Base-by-base conservation (phyloP, 306 rosid species). In the Cajanus cajan region DNA sequence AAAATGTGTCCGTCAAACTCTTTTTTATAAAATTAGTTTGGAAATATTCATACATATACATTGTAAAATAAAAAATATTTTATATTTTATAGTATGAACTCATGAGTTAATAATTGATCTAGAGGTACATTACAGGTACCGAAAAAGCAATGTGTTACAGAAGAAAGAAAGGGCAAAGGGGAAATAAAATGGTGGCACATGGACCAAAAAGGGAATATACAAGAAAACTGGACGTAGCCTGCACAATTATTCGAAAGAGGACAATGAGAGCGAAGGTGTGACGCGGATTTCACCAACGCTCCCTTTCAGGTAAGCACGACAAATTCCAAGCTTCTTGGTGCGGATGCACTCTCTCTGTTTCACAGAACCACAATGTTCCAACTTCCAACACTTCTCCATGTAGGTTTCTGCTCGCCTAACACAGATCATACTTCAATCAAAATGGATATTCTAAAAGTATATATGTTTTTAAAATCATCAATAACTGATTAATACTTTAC, bases 301-400 rank as follows among this genome's bases (percentile, higher is more conserved):
- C 80, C 2, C 70, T 82, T 62, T 55, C 86, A 13, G 78, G 69
- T 73, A 69, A 55, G 72, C 50, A 58, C 80, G 70, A 78, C 82
- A 79, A 86, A 82, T 88, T 90, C 92, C 89, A 86, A 88, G 88
- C 80, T 86, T 90, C 89, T 88, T 83, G 92, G 92, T 85, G 87
- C 68, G 3, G 24, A 83, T 50, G 80, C 73, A 71, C 12, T 18
- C 62, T 63, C 79, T 8, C 52, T 62, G 3, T 71, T 19, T 52
- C 24, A 18, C 43, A 71, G 52, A 10, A 28, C 0, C 5, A 71
- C 10, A 48, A 48, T 28, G 10, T 47, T 71, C 66, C 37, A 59
- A 11, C 19, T 25, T 28, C 40, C 40, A 59, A 12, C 28, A 28
- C 63, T 55, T 55, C 2, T n/a, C n/a, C n/a, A n/a, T n/a, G n/a